These are phyloP conservation scores for Tinospora cordifolia DNA, from an alignment of 164 flowering plant species.

Conservation along the genomic window DNA sequence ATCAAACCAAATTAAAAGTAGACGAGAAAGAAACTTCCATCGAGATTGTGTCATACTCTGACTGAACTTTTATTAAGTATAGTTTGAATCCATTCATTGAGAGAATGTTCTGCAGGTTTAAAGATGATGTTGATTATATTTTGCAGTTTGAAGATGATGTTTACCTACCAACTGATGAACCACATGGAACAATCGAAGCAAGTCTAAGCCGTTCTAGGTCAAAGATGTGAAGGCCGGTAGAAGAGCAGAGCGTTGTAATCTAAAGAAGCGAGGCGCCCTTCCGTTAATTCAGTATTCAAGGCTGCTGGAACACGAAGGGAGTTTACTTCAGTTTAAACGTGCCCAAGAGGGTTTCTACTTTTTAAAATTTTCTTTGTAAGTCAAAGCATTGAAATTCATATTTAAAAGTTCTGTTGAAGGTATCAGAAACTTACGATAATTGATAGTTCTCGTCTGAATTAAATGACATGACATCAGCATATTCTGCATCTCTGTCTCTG, in stretches of 20 bases:
- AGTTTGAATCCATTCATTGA: not conserved
- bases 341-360: too few relatives aligned
- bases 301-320: too few relatives aligned
- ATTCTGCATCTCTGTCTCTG: too few relatives aligned
- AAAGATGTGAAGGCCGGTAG: constrained; percentile 43
- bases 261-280: not conserved
- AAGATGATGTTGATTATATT: constrained; percentile 11
- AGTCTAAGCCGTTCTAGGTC: constrained; percentile 59
- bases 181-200: constrained; percentile 95
- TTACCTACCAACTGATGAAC: constrained; percentile 84
- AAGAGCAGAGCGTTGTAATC: not conserved
- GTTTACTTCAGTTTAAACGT: too few relatives aligned
- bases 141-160: constrained; percentile 92
- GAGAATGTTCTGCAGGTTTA: not conserved
- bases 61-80: too few relatives aligned
- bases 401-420: not conserved
- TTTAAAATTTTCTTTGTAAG: too few relatives aligned
- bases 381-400: not conserved
- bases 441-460: not conserved
- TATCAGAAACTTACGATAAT: not conserved
- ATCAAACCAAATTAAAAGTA: too few relatives aligned
- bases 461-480: too few relatives aligned
- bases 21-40: too few relatives aligned
- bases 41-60: too few relatives aligned
- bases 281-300: too few relatives aligned